phyloP scores from a whole-genome alignment of 768 basidiomycete genomes.

The Lanmaoa pseudosensibilis region DNA sequence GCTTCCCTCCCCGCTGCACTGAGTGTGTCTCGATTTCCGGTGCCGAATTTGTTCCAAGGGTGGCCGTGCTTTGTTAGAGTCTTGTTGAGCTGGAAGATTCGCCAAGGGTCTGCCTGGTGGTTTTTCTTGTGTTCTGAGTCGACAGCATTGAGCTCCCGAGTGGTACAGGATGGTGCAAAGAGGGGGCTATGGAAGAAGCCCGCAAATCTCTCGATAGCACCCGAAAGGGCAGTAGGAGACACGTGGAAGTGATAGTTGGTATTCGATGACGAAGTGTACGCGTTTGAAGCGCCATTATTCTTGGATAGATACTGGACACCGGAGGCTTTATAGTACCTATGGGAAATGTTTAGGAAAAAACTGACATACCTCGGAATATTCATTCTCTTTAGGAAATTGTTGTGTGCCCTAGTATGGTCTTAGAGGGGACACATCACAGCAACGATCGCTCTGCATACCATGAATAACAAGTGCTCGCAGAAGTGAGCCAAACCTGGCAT shows the following conservation, averaged over 20 bases:
- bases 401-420: constrained; percentile 61
- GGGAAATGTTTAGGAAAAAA: neutral
- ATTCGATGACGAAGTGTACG: constrained; percentile 87
- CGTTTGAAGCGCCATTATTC: constrained; percentile 88
- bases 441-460: constrained; percentile 53
- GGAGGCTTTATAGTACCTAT: neutral
- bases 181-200: constrained; percentile 93
- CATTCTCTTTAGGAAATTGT: constrained; percentile 88
- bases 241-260: constrained; percentile 88
- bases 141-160: constrained; percentile 91
- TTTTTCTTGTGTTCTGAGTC: constrained; percentile 98
- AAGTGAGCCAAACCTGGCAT: constrained; percentile 94
- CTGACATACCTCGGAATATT: constrained; percentile 75
- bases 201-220: constrained; percentile 75
- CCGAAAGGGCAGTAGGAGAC: constrained; percentile 57
- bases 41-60: constrained; percentile 90
- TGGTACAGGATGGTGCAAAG: constrained; percentile 81
- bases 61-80: constrained; percentile 76
- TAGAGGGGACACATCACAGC: neutral
- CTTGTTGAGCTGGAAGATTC: constrained; percentile 95
- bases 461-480: constrained; percentile 94
- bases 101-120: constrained; percentile 84
- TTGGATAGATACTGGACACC: constrained; percentile 63
- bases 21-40: constrained; percentile 76
- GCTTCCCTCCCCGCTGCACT: constrained; percentile 58